A percentile compares a stretch with the other conserved stretches of the same genome.
Evolutionary conservation across 1,139 yeast species (phyloP).

Genomic region (Keqinozyma sinolaborantium): DNA sequence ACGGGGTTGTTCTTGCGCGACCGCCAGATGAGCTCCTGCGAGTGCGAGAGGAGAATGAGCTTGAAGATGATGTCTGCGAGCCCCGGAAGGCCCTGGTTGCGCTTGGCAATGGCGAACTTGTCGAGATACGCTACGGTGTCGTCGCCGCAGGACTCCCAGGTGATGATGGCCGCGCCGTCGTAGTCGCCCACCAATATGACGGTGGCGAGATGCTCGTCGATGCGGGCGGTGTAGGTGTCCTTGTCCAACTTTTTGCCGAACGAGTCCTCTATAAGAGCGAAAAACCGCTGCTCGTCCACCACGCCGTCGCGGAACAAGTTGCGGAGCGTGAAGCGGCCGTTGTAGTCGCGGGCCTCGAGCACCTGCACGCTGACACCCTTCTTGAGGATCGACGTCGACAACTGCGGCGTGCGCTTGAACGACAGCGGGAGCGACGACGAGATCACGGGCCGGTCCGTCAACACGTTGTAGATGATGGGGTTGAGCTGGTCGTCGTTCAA

Average conservation of each 20-base stretch:
- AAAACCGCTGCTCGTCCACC: conserved; percentile 55
- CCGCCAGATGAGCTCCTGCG: conserved; percentile 82
- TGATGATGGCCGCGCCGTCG: conserved; percentile 91
- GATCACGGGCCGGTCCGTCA: conserved; percentile 89
- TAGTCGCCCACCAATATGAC: conserved; percentile 88
- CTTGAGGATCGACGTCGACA: conserved; percentile 76
- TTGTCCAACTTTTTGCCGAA: conserved; percentile 68
- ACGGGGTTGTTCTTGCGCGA: conserved; percentile 84
- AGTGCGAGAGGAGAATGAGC: conserved; percentile 65
- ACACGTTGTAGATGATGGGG: conserved; percentile 82
- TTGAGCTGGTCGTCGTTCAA: conserved; percentile 49
- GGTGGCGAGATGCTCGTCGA: conserved; percentile 66
- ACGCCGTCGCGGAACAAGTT: conserved; percentile 44
- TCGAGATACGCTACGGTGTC: conserved; percentile 67
- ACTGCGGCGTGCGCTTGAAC: conserved; percentile 57
- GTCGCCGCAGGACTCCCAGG: conserved; percentile 52
- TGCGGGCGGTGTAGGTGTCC: conserved; percentile 60
- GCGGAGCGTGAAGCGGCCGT: conserved; percentile 35
- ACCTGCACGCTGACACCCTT: conserved; percentile 69
- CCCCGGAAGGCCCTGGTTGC: conserved; percentile 87
- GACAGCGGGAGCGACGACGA: conserved; percentile 87
- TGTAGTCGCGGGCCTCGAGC: conserved; percentile 31
- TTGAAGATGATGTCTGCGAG: conserved; percentile 92
- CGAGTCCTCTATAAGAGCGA: conserved; percentile 69
- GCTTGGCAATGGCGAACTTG: conserved; percentile 84